Percentiles rank a stretch among this genome's conserved stretches.
Conservation (phyloP, 768 basidiomycete genomes). For the Neoboletus brunneissimus region DNA sequence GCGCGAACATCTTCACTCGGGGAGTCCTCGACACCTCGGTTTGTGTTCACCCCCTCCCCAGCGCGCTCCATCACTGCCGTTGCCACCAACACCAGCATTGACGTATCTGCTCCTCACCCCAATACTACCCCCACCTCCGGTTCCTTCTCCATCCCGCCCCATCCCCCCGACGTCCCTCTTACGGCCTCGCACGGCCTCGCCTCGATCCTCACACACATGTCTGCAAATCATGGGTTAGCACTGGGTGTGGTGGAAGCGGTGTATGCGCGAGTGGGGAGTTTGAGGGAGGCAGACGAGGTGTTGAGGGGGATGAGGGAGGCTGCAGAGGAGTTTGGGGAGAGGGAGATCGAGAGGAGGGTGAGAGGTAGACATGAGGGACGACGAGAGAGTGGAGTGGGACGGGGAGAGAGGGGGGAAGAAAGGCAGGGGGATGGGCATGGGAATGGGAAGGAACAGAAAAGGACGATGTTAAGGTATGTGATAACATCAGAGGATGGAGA, state of each 20-base stretch:
- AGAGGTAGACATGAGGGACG: neutral
- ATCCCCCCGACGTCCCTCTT: conserved; percentile 17
- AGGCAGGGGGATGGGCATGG: no score
- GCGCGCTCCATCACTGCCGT: neutral
- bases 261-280: conserved; percentile 32
- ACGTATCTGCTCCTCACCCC: neutral
- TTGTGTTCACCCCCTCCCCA: conserved; percentile 8
- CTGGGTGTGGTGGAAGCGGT: conserved; percentile 41
- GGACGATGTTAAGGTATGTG: conserved; percentile 9
- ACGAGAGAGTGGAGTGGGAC: no score
- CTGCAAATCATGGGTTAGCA: conserved; percentile 44
- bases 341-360: conserved; percentile 8
- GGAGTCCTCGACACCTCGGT: neutral
- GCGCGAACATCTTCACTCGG: neutral
- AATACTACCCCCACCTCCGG: neutral
- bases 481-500: conserved; percentile 12
- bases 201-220: conserved; percentile 38
- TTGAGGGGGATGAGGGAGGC: conserved; percentile 38
- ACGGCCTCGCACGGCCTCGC: conserved; percentile 28
- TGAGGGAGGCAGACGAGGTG: conserved; percentile 39
- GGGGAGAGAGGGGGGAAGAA: neutral
- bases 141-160: neutral
- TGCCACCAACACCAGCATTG: no score
- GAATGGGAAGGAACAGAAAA: neutral
- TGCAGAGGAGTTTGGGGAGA: conserved; percentile 30